Percentiles rank a stretch among this genome's conserved stretches.
phyloP scores from a whole-genome alignment of 441 rosid genomes.

The Gossypium aridum region DNA sequence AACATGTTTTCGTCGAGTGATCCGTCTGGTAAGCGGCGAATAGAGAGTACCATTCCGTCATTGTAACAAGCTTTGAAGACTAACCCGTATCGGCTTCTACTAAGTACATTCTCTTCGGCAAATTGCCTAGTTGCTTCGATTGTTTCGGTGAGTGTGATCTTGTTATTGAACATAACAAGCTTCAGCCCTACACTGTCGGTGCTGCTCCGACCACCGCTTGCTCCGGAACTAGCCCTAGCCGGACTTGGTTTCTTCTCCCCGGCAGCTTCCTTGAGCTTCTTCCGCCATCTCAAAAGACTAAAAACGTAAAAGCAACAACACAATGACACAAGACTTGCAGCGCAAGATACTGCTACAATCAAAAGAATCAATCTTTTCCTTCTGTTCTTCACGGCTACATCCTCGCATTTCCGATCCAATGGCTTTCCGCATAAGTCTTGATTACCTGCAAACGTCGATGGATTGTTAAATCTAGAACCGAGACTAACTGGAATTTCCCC shows the following conservation, averaged over 20 bases:
- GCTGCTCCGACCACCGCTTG: slow-evolving; percentile 78
- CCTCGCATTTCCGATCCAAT: slow-evolving; percentile 39
- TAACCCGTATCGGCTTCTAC: slow-evolving; percentile 73
- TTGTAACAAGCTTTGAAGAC: slow-evolving; percentile 82
- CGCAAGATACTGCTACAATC: slow-evolving; percentile 45
- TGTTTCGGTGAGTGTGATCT: slow-evolving; percentile 83
- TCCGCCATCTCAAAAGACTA: slow-evolving; percentile 87
- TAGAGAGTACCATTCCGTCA: slow-evolving; percentile 91
- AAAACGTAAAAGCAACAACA: slow-evolving; percentile 85
- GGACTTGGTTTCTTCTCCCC: slow-evolving; percentile 95
- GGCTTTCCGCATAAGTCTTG: slow-evolving; percentile 74
- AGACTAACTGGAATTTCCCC: slow-evolving; percentile 69
- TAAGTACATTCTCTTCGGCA: slow-evolving; percentile 89
- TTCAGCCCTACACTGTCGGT: slow-evolving; percentile 84
- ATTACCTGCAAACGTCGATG: slow-evolving; percentile 58
- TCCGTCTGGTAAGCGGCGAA: slow-evolving; percentile 72
- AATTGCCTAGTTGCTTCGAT: slow-evolving; percentile 84
- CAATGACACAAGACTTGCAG: slow-evolving; percentile 54
- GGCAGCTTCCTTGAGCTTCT: slow-evolving; percentile 58
- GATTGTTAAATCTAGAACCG: slow-evolving; percentile 56
- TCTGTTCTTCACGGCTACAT: slow-evolving; percentile 32
- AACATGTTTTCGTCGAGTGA: slow-evolving; percentile 67
- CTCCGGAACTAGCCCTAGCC: slow-evolving; percentile 73
- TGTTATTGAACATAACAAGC: slow-evolving; percentile 91
- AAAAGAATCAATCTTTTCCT: slow-evolving; percentile 57